A percentile compares a stretch with the other conserved stretches of the same genome.
phyloP scores from a whole-genome alignment of 1,139 yeast species.

The Suhomyces ambrosiae region DNA sequence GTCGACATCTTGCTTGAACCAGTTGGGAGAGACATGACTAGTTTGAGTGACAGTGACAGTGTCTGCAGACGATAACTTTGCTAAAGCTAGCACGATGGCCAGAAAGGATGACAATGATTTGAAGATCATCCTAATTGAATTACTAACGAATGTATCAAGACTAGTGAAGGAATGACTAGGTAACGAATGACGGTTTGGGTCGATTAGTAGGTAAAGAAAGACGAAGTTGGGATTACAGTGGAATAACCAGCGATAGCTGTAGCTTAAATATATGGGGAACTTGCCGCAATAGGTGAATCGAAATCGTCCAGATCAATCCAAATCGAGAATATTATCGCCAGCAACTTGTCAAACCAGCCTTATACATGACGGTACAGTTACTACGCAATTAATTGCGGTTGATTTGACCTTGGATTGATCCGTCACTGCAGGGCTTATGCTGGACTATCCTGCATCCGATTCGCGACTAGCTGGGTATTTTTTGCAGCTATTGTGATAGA shows the following conservation, averaged over 20 bases:
- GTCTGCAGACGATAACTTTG: slow-evolving; percentile 13
- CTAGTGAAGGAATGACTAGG: neutral
- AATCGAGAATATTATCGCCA: neutral
- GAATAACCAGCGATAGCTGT: neutral
- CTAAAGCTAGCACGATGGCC: slow-evolving; percentile 16
- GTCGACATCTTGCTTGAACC: slow-evolving; percentile 26
- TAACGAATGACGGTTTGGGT: too few relatives aligned
- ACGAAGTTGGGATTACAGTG: neutral
- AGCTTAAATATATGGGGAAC: neutral
- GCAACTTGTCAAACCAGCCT: slow-evolving; percentile 2
- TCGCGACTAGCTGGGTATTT: slow-evolving; percentile 3
- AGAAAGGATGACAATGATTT: slow-evolving; percentile 16
- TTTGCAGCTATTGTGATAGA: slow-evolving; percentile 11
- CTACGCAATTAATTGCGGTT: neutral
- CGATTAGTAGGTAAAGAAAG: too few relatives aligned
- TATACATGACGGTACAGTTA: neutral
- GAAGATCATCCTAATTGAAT: slow-evolving; percentile 20
- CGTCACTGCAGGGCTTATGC: slow-evolving; percentile 1
- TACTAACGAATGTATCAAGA: too few relatives aligned
- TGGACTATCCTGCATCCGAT: slow-evolving; percentile 6
- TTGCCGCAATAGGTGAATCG: too few relatives aligned
- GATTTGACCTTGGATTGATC: neutral
- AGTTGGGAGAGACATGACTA: slow-evolving; percentile 33
- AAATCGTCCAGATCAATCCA: neutral
- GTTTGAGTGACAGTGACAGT: slow-evolving; percentile 34